Evolutionary conservation across 208 protist species (phyloP).

Genomic region (Naegleria gruberi): DNA sequence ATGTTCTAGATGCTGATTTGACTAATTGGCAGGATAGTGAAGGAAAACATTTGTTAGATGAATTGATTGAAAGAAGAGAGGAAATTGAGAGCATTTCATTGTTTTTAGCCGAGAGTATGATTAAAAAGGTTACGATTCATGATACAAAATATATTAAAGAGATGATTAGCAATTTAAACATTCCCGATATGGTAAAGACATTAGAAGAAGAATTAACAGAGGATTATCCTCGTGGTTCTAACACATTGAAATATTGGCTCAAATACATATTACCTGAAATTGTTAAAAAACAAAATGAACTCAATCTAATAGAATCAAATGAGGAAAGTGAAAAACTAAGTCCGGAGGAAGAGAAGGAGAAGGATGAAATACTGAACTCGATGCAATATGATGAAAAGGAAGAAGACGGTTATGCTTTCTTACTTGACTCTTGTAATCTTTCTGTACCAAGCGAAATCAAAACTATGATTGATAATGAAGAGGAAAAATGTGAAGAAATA

Average conservation of each 20-base stretch:
- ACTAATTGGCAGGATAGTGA: too few species aligned
- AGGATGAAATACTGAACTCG: not conserved
- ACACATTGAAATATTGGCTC: not conserved
- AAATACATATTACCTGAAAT: not conserved
- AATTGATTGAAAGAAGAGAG: not conserved
- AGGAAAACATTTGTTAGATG: too few species aligned
- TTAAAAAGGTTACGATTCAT: not conserved
- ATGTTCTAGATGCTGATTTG: too few species aligned
- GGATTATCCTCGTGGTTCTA: not conserved
- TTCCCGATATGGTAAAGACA: too few species aligned
- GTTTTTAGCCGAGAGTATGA: not conserved
- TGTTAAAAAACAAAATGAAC: not conserved
- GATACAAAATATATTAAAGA: too few species aligned
- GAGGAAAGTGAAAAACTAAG: not conserved
- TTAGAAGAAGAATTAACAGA: not conserved
- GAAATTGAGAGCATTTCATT: not conserved
- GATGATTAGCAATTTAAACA: too few species aligned
- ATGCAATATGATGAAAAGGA: not conserved
- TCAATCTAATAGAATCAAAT: not conserved
- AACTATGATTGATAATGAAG: not conserved
- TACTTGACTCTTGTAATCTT: not conserved
- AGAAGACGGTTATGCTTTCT: not conserved
- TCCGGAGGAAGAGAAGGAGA: not conserved
- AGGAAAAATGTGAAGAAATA: not conserved
- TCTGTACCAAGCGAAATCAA: too few species aligned